Conservation (phyloP, 305 asterid species). For the Fraxinus ornus region DNA sequence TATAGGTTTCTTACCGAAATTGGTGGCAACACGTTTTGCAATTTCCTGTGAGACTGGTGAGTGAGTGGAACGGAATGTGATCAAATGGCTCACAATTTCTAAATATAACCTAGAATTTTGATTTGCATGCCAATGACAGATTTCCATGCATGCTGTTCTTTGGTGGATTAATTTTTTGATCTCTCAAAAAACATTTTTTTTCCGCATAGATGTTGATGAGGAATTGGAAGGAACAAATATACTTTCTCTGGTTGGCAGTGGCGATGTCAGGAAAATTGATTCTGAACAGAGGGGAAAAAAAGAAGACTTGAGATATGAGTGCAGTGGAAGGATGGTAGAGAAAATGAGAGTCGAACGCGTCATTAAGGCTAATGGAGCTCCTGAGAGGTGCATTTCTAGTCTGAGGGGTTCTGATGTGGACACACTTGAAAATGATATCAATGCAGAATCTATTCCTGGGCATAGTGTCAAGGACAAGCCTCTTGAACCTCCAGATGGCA, state of each 20-base stretch:
- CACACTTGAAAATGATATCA: constrained; percentile 13
- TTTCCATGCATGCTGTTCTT: neutral
- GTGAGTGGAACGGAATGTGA: neutral
- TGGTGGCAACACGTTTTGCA: neutral
- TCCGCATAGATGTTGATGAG: constrained; percentile 38
- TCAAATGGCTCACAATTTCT: neutral
- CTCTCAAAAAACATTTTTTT: constrained; percentile 5
- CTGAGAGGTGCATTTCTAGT: constrained; percentile 18
- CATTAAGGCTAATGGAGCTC: constrained; percentile 9
- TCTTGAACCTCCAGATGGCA: constrained; percentile 15
- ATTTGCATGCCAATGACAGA: constrained; percentile 11
- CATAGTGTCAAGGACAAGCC: constrained; percentile 17
- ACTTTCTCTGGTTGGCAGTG: constrained; percentile 26
- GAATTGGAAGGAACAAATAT: constrained; percentile 40
- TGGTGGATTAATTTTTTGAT: neutral
- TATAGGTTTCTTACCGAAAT: neutral
- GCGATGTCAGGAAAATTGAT: constrained; percentile 18
- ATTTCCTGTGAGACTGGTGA: constrained; percentile 6
- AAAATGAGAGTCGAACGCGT: constrained; percentile 13
- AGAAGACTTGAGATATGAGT: constrained; percentile 15
- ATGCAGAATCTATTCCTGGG: constrained; percentile 1
- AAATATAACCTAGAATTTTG: constrained; percentile 5
- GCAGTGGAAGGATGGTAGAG: constrained; percentile 14
- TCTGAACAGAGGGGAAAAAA: constrained; percentile 4
- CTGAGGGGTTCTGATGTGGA: constrained; percentile 18